Conservation (phyloP, 345 rosid genomes). For the Sonneratia caseolaris region DNA sequence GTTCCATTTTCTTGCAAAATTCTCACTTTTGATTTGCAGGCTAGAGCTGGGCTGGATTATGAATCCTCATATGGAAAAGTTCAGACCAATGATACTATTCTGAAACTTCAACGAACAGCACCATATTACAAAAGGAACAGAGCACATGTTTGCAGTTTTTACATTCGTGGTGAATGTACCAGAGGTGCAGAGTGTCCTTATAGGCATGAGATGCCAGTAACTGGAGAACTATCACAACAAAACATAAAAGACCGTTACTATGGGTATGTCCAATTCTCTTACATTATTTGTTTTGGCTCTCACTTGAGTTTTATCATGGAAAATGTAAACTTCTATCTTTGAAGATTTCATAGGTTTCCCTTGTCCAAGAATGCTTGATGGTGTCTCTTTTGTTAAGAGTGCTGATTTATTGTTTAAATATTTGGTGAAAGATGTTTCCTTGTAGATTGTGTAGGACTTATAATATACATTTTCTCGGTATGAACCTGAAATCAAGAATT, state of each 20-base stretch:
- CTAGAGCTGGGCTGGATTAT: constrained; percentile 92
- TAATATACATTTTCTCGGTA: background rate
- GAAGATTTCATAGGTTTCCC: background rate
- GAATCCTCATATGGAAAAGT: constrained; percentile 91
- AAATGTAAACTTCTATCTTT: background rate
- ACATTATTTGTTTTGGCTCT: background rate
- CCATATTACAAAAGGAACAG: constrained; percentile 87
- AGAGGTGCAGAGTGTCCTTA: constrained; percentile 96
- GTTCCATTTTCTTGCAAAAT: background rate
- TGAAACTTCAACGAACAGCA: constrained; percentile 89
- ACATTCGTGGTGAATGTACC: constrained; percentile 84
- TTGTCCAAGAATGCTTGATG: background rate
- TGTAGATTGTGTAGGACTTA: background rate
- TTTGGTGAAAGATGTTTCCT: background rate
- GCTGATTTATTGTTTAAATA: background rate
- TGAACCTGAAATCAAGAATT: background rate
- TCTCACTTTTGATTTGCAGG: constrained; percentile 30
- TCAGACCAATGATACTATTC: constrained; percentile 73
- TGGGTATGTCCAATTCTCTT: constrained; percentile 42
- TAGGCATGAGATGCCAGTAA: constrained; percentile 91
- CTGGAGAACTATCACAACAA: constrained; percentile 93
- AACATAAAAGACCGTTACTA: constrained; percentile 95
- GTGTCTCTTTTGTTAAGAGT: background rate
- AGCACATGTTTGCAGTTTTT: constrained; percentile 98
- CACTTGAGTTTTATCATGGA: background rate